Conservation (phyloP, 352 stramenopile species). For the Pythium guiyangense region DNA sequence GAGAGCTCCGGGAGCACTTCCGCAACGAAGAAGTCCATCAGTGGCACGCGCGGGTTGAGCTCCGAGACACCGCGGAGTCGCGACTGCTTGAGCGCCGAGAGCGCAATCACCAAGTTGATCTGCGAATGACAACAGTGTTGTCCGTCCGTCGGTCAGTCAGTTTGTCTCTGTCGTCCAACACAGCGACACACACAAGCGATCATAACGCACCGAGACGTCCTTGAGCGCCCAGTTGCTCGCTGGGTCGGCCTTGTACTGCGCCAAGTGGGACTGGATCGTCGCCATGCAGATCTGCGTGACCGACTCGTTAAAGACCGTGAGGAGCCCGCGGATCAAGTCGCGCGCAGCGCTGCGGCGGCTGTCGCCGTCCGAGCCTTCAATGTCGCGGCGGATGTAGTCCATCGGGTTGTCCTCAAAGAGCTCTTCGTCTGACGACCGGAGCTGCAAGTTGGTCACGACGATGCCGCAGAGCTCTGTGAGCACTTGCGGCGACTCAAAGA, state of each 20-base stretch:
- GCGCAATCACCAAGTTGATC: slow-evolving; percentile 94
- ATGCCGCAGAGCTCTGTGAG: slow-evolving; percentile 94
- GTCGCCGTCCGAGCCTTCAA: slow-evolving; percentile 97
- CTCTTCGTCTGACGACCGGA: slow-evolving; percentile 96
- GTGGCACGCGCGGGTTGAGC: slow-evolving; percentile 91
- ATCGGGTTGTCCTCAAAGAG: slow-evolving; percentile 98
- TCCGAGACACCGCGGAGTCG: slow-evolving; percentile 91
- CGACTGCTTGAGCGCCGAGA: slow-evolving; percentile 94
- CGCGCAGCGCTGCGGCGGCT: slow-evolving; percentile 93
- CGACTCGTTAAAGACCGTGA: slow-evolving; percentile 91
- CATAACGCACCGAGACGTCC: slow-evolving; percentile 89
- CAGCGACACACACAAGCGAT: neutral
- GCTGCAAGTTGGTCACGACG: slow-evolving; percentile 96
- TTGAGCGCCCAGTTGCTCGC: slow-evolving; percentile 93
- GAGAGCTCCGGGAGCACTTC: slow-evolving; percentile 94
- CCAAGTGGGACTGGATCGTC: slow-evolving; percentile 90
- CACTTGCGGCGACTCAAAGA: slow-evolving; percentile 84
- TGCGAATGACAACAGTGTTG: slow-evolving; percentile 6
- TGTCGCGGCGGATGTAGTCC: slow-evolving; percentile 97
- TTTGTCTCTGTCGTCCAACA: neutral
- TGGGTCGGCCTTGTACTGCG: slow-evolving; percentile 86
- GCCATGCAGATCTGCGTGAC: slow-evolving; percentile 93
- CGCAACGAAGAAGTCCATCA: slow-evolving; percentile 96
- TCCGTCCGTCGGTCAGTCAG: neutral
- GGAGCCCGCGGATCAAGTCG: slow-evolving; percentile 94